Percentiles rank a stretch among this genome's conserved stretches.
These are phyloP conservation scores for Linum usitatissimum DNA, from an alignment of 345 rosid species.

Conservation along the genomic window DNA sequence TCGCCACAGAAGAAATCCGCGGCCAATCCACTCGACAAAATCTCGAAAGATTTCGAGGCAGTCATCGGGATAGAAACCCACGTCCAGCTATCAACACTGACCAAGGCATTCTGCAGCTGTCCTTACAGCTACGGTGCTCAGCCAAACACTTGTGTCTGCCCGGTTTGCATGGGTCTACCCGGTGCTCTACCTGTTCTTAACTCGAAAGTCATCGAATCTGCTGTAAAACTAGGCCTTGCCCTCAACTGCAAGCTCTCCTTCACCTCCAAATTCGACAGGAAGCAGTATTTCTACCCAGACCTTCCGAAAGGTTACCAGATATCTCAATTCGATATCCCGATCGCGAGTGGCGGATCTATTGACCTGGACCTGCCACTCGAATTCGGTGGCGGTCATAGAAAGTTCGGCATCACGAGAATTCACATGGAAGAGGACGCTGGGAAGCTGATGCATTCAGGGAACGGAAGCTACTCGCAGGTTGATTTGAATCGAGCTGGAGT, in stretches of 20 bases:
- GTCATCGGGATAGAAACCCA: constrained; percentile 95
- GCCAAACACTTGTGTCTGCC: constrained; percentile 71
- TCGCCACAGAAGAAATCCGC: constrained; percentile 26
- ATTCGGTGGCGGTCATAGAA: constrained; percentile 84
- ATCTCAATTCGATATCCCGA: constrained; percentile 92
- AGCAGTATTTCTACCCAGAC: constrained; percentile 94
- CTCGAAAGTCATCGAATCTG: constrained; percentile 75
- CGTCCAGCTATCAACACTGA: constrained; percentile 72
- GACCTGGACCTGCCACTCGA: constrained; percentile 86
- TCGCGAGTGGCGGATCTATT: constrained; percentile 60
- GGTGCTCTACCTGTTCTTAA: constrained; percentile 83
- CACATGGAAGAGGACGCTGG: constrained; percentile 99
- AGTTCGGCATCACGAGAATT: constrained; percentile 86
- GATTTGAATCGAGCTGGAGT: constrained; percentile 96
- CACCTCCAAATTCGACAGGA: constrained; percentile 83
- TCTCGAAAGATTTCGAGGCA: constrained; percentile 57
- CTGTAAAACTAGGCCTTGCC: constrained; percentile 76
- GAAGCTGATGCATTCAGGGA: constrained; percentile 67
- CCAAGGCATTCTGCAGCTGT: constrained; percentile 86
- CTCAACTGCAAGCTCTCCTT: constrained; percentile 75
- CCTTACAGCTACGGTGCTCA: constrained; percentile 70
- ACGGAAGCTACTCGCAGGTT: constrained; percentile 81
- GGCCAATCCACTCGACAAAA: constrained; percentile 37
- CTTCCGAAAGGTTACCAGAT: constrained; percentile 96
- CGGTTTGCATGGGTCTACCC: constrained; percentile 96